Conservation (phyloP, 2,329 filamentous ascomycete genomes). For the Myriosclerotinia curreyana region DNA sequence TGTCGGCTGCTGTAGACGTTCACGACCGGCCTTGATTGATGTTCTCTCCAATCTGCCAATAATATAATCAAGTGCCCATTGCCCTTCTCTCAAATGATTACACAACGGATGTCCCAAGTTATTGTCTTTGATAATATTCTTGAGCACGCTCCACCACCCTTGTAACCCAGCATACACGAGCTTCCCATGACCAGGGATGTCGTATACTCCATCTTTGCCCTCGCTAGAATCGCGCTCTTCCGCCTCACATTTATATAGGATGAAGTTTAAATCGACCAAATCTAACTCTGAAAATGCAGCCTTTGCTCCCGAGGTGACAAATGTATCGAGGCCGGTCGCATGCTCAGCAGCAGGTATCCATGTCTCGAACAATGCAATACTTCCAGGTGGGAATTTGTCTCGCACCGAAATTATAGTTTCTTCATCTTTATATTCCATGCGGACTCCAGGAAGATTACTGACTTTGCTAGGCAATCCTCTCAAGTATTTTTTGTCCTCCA, state of each 20-base stretch:
- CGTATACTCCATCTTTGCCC: slow-evolving; percentile 82
- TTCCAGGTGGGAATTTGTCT: slow-evolving; percentile 85
- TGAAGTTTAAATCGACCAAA: slow-evolving; percentile 83
- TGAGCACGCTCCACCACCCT: slow-evolving; percentile 94
- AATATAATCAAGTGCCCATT: slow-evolving; percentile 91
- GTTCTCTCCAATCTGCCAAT: slow-evolving; percentile 73
- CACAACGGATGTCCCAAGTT: slow-evolving; percentile 91
- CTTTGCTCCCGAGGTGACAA: slow-evolving; percentile 76
- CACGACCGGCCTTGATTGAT: slow-evolving; percentile 59
- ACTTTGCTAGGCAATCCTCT: slow-evolving; percentile 83
- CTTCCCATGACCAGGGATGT: slow-evolving; percentile 77
- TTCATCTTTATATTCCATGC: slow-evolving; percentile 66
- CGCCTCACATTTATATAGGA: slow-evolving; percentile 86
- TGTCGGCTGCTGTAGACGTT: slow-evolving; percentile 61
- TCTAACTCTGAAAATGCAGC: slow-evolving; percentile 72
- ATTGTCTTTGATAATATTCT: slow-evolving; percentile 81
- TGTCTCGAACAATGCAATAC: slow-evolving; percentile 92
- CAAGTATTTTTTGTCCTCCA: slow-evolving; percentile 68
- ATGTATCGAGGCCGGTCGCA: slow-evolving; percentile 77
- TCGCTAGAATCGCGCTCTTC: slow-evolving; percentile 79
- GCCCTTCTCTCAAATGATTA: slow-evolving; percentile 84
- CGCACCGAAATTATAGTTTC: slow-evolving; percentile 78
- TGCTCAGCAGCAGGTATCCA: slow-evolving; percentile 90
- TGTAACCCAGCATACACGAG: slow-evolving; percentile 96
- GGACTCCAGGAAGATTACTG: slow-evolving; percentile 68